phyloP scores from a whole-genome alignment of 1,284 basidiomycete genomes.

The Leccinum colubrinum region DNA sequence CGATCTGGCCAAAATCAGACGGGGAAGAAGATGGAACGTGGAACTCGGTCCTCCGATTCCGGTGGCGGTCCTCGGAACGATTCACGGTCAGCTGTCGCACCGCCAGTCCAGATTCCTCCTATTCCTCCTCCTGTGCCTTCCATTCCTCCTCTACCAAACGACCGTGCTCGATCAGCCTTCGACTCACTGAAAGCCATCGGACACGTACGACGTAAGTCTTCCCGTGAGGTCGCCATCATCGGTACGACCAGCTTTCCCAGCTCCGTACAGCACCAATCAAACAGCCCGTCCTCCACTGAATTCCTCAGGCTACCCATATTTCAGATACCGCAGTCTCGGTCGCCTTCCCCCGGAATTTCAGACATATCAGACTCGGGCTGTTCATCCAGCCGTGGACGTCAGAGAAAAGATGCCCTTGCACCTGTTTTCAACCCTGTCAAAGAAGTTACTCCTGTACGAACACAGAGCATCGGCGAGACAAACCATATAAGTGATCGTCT shows the following conservation, averaged over 20 bases:
- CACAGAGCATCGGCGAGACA: constrained; percentile 56
- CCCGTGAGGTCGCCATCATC: constrained; percentile 59
- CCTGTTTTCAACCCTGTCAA: constrained; percentile 31
- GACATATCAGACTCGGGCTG: constrained; percentile 36
- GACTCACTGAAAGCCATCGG: constrained; percentile 30
- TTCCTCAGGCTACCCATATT: constrained; percentile 45
- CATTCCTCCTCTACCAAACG: constrained; percentile 16
- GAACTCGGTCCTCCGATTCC: constrained; percentile 25
- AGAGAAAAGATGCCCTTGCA: constrained; percentile 35
- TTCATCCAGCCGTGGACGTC: constrained; percentile 28
- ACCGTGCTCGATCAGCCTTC: constrained; percentile 47
- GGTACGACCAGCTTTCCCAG: constrained; percentile 38
- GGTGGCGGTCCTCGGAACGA: constrained; percentile 28
- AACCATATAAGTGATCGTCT: constrained; percentile 57
- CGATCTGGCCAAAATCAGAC: constrained; percentile 22
- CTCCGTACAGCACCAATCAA: constrained; percentile 25
- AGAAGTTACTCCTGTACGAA: constrained; percentile 38
- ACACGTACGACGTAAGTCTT: constrained; percentile 37
- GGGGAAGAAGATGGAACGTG: constrained; percentile 28
- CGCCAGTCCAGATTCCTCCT: constrained; percentile 64
- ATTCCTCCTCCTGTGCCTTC: constrained; percentile 36
- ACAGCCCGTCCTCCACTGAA: constrained; percentile 14
- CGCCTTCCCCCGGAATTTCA: constrained; percentile 42
- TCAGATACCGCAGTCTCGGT: constrained; percentile 50
- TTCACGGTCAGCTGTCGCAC: constrained; percentile 54